These are phyloP conservation scores for barley (Hordeum vulgare) DNA, from an alignment of 176 grass and related monocot species.

Conservation along the genomic window DNA sequence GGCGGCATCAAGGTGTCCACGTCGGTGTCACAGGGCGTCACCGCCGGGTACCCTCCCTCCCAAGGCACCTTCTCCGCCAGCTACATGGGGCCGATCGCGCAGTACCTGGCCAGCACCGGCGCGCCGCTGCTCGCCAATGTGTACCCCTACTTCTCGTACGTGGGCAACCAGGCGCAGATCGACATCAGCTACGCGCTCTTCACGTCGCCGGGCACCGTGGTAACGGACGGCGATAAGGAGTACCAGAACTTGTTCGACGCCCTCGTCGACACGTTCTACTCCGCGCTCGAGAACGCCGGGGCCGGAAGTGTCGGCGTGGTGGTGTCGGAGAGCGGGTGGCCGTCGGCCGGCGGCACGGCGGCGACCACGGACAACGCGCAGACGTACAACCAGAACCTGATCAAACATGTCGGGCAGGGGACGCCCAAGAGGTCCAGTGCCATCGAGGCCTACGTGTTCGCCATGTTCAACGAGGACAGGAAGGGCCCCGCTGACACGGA, in stretches of 20 bases:
- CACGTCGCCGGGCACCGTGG: background rate
- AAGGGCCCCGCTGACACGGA: no score
- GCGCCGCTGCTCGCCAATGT: no score
- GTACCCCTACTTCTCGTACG: background rate
- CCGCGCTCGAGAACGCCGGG: constrained; percentile 29
- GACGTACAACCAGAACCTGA: no score
- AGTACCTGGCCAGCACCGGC: no score
- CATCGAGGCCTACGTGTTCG: no score
- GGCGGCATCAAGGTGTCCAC: no score
- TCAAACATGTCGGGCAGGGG: no score
- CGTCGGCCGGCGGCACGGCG: no score
- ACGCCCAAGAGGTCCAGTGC: no score
- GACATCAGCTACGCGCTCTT: constrained; percentile 49
- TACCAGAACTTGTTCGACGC: constrained; percentile 64
- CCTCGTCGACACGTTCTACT: constrained; percentile 39
- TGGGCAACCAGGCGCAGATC: background rate
- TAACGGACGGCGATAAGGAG: constrained; percentile 10
- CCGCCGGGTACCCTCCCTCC: constrained; percentile 39
- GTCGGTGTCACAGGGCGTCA: constrained; percentile 16
- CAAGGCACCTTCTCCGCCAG: constrained; percentile 24
- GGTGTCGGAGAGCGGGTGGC: no score
- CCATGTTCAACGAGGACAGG: no score
- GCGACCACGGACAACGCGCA: no score
- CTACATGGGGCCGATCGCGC: constrained; percentile 25
- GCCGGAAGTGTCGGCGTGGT: background rate